Base-by-base conservation (phyloP, 2,329 filamentous ascomycete species). In the Scedosporium minutisporum region DNA sequence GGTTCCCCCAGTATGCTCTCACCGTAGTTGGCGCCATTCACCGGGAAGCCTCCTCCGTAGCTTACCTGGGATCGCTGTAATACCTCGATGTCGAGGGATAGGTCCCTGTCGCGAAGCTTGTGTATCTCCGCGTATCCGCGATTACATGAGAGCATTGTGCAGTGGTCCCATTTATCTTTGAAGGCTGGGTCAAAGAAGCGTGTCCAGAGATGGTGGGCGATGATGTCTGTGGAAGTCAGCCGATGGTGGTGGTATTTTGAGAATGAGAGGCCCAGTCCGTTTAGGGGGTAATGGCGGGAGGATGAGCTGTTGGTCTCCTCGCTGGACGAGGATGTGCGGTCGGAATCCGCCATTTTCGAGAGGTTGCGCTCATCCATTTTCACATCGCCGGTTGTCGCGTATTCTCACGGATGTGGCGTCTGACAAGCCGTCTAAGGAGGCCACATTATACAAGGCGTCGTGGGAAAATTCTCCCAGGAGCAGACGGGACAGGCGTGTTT, bases 201-300 rank as follows among this genome's bases (percentile, higher is more conserved):
- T 7, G 21, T 12, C 57, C 58, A 51, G 29, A 63, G 41, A 16
- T 57, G 57, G 46, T 60, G 27, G 27, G 57, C 57, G 29, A 63
- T 25, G 9, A 60, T 16, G 48, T 63, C 62, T 7, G 25, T 23
- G 48, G 25, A 42, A 4, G 27, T 27, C 12, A 63, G 44, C 7
- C n/a, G 44, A n/a, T 38, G 44, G 57, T 63, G 62, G 38, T 58
- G 48, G 51, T 64, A 64, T 10, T 46, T 23, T 6, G 29, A 21
- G 41, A 64, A 58, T 29, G 53, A 33, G 27, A 64, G 57, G 33
- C 61, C 61, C 14, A 64, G 46, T 10, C 61, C 63, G 58, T 63
- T 63, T 57, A 64, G 57, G 21, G 63, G 63, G 44, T 64, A 64
- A 42, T 64, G 63, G 9, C 38, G 38, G 21, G 57, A 21, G 21